Conservation (phyloP, 139 green algal species). For the Chlorella sp. region DNA sequence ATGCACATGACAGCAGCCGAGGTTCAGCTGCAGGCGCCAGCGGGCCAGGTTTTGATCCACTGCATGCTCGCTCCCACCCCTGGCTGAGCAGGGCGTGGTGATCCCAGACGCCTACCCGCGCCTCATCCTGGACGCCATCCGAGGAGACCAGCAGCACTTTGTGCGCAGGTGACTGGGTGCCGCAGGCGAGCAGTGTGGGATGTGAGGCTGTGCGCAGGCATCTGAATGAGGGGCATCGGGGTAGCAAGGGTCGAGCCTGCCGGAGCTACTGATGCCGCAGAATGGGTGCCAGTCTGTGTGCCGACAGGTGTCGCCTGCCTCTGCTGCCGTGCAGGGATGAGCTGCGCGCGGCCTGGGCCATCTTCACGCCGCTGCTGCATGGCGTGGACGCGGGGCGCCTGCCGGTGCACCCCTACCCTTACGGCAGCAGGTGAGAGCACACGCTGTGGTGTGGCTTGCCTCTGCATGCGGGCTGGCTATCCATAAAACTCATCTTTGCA, state of each 20-base stretch:
- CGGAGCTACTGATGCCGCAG: neutral
- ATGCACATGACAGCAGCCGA: no score
- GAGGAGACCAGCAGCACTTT: constrained; percentile 97
- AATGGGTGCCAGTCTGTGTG: neutral
- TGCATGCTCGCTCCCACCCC: no score
- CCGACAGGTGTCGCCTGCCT: neutral
- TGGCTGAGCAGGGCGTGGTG: constrained; percentile 38
- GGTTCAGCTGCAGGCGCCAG: no score
- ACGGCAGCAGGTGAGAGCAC: constrained; percentile 46
- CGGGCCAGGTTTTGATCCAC: no score
- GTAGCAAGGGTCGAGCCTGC: no score
- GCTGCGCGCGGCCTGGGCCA: constrained; percentile 90
- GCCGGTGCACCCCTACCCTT: constrained; percentile 58
- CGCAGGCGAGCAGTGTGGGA: no score
- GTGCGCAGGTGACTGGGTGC: constrained; percentile 76
- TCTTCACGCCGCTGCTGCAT: constrained; percentile 94
- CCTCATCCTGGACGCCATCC: constrained; percentile 93
- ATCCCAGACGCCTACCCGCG: constrained; percentile 97
- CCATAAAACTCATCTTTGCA: no score
- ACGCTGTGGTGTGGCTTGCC: no score
- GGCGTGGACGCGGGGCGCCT: constrained; percentile 76
- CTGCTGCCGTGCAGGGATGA: constrained; percentile 69
- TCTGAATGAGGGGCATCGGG: no score
- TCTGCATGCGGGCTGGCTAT: no score
- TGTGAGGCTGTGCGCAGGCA: no score